These are phyloP conservation scores for Saturnispora sanitii DNA, from an alignment of 805 yeast species.

Conservation along the genomic window DNA sequence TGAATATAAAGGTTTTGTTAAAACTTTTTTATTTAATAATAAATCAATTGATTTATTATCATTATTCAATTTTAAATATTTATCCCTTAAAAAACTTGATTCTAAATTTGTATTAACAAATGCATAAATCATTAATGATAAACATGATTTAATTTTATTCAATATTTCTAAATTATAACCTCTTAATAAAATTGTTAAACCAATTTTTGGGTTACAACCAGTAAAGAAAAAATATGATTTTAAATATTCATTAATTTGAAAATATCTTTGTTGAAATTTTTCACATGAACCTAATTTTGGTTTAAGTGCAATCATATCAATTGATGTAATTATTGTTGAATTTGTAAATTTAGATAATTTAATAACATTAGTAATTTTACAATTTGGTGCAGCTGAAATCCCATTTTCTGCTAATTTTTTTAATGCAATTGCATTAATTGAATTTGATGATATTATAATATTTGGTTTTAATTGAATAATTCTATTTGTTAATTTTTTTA, in stretches of 20 bases:
- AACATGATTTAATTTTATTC: slow-evolving; percentile 61
- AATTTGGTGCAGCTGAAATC: slow-evolving; percentile 70
- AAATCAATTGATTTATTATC: slow-evolving; percentile 2
- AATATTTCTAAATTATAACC: slow-evolving; percentile 61
- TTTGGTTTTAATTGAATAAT: slow-evolving; percentile 70
- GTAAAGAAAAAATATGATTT: slow-evolving; percentile 72
- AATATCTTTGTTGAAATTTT: slow-evolving; percentile 61
- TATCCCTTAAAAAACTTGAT: slow-evolving; percentile 61
- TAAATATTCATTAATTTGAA: slow-evolving; percentile 40
- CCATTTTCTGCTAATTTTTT: slow-evolving; percentile 61
- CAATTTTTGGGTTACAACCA: slow-evolving; percentile 65
- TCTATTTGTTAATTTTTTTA: slow-evolving; percentile 71
- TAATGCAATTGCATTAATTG: slow-evolving; percentile 76
- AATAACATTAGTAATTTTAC: slow-evolving; percentile 74
- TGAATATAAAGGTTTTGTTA: slow-evolving; percentile 27
- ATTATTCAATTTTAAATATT: slow-evolving; percentile 37
- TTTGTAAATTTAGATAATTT: slow-evolving; percentile 69
- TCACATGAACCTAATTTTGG: slow-evolving; percentile 71
- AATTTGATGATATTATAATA: slow-evolving; percentile 65
- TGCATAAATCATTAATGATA: slow-evolving; percentile 72
- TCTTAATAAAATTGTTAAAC: slow-evolving; percentile 79
- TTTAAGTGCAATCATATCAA: slow-evolving; percentile 68
- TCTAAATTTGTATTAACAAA: slow-evolving; percentile 76
- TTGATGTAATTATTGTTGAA: slow-evolving; percentile 78
- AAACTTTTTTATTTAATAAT: not conserved